Evolutionary conservation across 306 rosid genomes (phyloP).

Genomic region (Betula pendula): DNA sequence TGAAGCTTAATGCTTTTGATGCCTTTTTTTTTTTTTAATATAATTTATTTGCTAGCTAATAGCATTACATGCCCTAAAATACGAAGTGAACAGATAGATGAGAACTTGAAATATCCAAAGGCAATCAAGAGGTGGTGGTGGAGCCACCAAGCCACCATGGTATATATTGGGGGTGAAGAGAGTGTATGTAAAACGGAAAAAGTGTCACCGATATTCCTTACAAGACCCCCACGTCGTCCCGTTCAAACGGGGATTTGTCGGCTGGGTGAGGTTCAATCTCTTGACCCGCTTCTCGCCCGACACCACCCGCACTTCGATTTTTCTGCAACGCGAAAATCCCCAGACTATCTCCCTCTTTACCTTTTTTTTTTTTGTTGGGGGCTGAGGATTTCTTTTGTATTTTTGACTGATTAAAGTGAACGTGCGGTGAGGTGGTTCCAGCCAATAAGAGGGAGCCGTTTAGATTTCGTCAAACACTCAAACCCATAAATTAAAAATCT

Average conservation of each 20-base stretch:
- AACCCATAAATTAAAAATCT: constrained; percentile 21
- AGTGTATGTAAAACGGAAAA: constrained; percentile 31
- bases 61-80: too few species aligned
- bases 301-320: constrained; percentile 30
- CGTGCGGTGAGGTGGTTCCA: constrained; percentile 38
- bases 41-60: too few species aligned
- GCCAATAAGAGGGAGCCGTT: constrained; percentile 33
- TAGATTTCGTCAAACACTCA: constrained; percentile 48
- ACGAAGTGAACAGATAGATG: background rate
- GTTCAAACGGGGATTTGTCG: constrained; percentile 53
- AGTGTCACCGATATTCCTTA: constrained; percentile 30
- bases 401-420: constrained; percentile 34
- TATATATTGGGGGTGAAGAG: constrained; percentile 7
- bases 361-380: too few species aligned
- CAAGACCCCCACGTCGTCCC: constrained; percentile 44
- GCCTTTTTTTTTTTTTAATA: background rate
- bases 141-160: constrained; percentile 46
- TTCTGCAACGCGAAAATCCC: constrained; percentile 11
- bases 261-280: constrained; percentile 34
- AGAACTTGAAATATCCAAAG: background rate
- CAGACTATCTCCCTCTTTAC: background rate
- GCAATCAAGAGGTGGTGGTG: constrained; percentile 30
- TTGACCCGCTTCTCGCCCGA: constrained; percentile 25
- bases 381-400: too few species aligned
- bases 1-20: background rate